Evolutionary conservation across 1,284 basidiomycete genomes (phyloP), one percentile per base, ranked within the genome.

Genomic region (Cryptococcus sp.): DNA sequence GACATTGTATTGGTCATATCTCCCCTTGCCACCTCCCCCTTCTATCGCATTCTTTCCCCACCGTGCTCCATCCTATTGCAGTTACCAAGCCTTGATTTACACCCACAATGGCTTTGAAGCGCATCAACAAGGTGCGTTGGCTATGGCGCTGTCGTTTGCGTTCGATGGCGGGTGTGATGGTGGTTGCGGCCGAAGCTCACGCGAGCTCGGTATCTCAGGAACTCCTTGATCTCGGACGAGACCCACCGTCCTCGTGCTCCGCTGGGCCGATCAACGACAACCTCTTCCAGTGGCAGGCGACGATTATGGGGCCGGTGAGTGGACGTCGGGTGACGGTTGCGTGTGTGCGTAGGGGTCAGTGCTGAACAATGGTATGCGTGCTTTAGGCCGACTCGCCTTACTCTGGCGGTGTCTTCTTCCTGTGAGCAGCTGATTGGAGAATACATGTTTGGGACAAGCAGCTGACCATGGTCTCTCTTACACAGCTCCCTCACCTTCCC

Each of bases 271-370:
- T 88, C 61, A 91, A 90, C 57, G 92, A 96, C 75, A 93, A 96
- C 81, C 88, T 96, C 85, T 97, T 96, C 82, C 87, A 91, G 78
- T 97, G 93, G 92, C 91, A 94, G 77, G 92, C 92, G 62, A 95
- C 92, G 64, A 96, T 96, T 77, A 96, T 96, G 92, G 92, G 92
- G 53, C 92, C 92, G 60, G 91, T 94, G 73, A 77, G 88, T 83
- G 40, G 18, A 6, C 11, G 20, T 18, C 20, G 13, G 13, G 7
- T 44, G 18, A 36, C 16, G 23, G 37, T 4, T 35, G 20, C 18
- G 7, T 23, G 18, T 33, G 33, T 23, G 38, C 47, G 23, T 52
- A 42, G 20, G 35, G n/a, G 20, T 24, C 24, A 15, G 38, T 49
- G 54, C 55, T 64, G 58, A 59, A 48, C 15, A n/a, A 42, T 16